phyloP scores from a whole-genome alignment of 805 yeast species.

The Saccharomyces eubayanus region DNA sequence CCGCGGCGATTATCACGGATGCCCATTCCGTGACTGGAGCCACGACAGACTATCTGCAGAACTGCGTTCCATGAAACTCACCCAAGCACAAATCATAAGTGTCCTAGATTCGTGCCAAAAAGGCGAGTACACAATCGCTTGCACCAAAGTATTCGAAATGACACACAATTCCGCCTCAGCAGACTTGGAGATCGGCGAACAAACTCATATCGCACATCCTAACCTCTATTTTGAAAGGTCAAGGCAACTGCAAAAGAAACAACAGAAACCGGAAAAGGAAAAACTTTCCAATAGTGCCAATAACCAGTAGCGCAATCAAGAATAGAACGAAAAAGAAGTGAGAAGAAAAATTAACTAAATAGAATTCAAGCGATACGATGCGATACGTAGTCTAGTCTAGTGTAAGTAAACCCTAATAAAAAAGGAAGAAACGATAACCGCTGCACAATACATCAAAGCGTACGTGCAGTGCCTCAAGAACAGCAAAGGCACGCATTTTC shows the following conservation, averaged over 20 bases:
- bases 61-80: constrained; percentile 47
- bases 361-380: neutral
- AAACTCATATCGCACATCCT: constrained; percentile 71
- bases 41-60: constrained; percentile 52
- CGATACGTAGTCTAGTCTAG: neutral
- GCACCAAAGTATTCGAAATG: constrained; percentile 79
- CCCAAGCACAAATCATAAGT: constrained; percentile 41
- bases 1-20: constrained; percentile 73
- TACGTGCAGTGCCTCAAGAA: neutral
- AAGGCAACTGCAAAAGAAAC: constrained; percentile 42
- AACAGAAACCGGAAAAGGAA: constrained; percentile 10
- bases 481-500: neutral
- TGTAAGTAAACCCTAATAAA: neutral
- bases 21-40: constrained; percentile 77
- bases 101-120: constrained; percentile 60
- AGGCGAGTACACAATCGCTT: constrained; percentile 75
- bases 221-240: constrained; percentile 79
- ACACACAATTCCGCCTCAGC: constrained; percentile 33
- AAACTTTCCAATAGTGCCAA: neutral
- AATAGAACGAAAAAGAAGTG: neutral
- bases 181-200: constrained; percentile 39
- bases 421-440: neutral
- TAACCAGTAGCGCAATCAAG: neutral
- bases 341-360: neutral
- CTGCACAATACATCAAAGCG: neutral